Percentiles rank a stretch among this genome's conserved stretches.
phyloP scores from a whole-genome alignment of 2,329 filamentous ascomycete genomes.

The Colletotrichum sp. region DNA sequence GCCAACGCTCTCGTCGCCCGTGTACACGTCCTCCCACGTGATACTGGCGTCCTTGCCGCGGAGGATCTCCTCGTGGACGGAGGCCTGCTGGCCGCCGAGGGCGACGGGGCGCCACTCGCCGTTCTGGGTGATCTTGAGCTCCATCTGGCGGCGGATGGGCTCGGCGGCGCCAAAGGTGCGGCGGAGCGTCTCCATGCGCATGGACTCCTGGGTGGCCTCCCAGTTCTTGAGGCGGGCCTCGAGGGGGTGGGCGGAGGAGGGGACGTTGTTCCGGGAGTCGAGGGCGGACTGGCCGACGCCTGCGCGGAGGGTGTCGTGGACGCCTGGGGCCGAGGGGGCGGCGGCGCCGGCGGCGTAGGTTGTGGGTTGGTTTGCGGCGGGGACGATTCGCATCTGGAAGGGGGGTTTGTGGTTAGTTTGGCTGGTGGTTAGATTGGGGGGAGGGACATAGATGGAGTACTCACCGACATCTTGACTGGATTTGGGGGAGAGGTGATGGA shows the following conservation, averaged over 20 bases:
- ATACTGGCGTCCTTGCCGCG: conserved; percentile 78
- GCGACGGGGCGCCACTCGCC: conserved; percentile 81
- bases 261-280: conserved; percentile 46
- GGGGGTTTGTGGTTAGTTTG: not conserved
- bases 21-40: conserved; percentile 93
- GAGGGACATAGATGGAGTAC: conserved; percentile 22
- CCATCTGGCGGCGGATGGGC: conserved; percentile 92
- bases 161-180: conserved; percentile 91
- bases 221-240: conserved; percentile 88
- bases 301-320: conserved; percentile 91
- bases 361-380: conserved; percentile 69
- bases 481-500: not conserved
- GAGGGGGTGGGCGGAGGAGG: conserved; percentile 75
- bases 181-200: conserved; percentile 89
- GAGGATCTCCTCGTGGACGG: conserved; percentile 90
- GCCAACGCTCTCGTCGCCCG: conserved; percentile 75
- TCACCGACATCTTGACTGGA: conserved; percentile 52
- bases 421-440: rapidly evolving
- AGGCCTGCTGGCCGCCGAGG: conserved; percentile 64
- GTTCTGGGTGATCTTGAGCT: conserved; percentile 84
- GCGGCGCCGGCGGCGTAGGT: conserved; percentile 70
- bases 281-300: conserved; percentile 73
- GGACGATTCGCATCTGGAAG: conserved; percentile 80
- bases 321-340: conserved; percentile 89
- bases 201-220: conserved; percentile 84